These are phyloP conservation scores for Rhazya stricta DNA, from an alignment of 257 asterid genomes.

Conservation along the genomic window DNA sequence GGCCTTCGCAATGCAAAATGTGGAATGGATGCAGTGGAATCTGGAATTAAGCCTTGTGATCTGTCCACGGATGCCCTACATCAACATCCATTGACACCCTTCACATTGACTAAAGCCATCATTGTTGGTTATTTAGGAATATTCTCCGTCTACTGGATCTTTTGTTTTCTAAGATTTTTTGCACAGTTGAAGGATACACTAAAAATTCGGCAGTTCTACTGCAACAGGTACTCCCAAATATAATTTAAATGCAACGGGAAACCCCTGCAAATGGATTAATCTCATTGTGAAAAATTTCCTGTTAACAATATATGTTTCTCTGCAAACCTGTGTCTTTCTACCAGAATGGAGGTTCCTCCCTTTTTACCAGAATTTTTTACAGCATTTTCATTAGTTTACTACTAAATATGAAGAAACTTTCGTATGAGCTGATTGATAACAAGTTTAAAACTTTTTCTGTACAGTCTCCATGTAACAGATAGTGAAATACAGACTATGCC, in stretches of 20 bases:
- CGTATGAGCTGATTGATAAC: background rate
- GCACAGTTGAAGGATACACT: conserved; percentile 86
- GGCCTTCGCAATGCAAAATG: conserved; percentile 94
- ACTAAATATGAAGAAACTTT: background rate
- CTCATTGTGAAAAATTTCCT: background rate
- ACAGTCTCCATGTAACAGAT: conserved; percentile 84
- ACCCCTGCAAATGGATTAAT: background rate
- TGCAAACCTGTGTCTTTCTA: background rate
- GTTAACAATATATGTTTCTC: background rate
- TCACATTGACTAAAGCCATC: conserved; percentile 69
- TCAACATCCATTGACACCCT: conserved; percentile 75
- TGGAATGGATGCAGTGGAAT: conserved; percentile 99
- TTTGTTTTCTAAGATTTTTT: conserved; percentile 79
- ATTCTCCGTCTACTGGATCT: conserved; percentile 71
- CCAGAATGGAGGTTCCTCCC: background rate
- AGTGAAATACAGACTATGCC: conserved; percentile 89
- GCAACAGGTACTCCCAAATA: conserved; percentile 53
- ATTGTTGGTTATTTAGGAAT: conserved; percentile 83
- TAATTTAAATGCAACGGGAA: background rate
- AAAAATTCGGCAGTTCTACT: conserved; percentile 72
- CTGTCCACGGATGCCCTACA: conserved; percentile 86
- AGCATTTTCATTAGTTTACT: background rate
- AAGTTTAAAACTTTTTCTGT: conserved; percentile 12
- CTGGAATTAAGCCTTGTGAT: conserved; percentile 93
- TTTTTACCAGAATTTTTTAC: background rate